Evolutionary conservation across 2,329 filamentous ascomycete genomes (phyloP).

Genomic region (Monilinia vaccinii-corymbosi): DNA sequence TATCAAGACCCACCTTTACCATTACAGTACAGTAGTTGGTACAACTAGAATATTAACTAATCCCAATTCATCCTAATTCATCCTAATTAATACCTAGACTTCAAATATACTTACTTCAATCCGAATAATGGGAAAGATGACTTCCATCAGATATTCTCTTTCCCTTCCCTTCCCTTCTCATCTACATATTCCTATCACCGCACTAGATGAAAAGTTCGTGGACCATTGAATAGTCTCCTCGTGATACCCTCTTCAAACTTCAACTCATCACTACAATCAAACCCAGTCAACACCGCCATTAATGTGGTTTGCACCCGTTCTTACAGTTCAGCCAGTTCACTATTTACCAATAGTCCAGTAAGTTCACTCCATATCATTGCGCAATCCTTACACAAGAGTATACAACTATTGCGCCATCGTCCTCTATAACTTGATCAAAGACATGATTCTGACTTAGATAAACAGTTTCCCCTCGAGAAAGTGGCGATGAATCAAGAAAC

Average conservation of each 20-base stretch:
- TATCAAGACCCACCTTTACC: no score
- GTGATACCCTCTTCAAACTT: background rate
- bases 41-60: no score
- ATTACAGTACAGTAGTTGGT: no score
- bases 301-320: background rate
- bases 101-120: no score
- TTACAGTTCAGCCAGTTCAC: background rate
- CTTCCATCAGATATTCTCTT: background rate
- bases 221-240: background rate
- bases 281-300: conserved; percentile 1
- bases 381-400: background rate
- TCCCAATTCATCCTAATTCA: no score
- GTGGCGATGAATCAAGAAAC: conserved; percentile 4
- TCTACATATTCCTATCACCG: no score
- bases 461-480: conserved; percentile 6
- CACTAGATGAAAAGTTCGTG: no score
- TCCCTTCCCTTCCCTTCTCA: background rate
- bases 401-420: background rate
- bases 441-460: background rate
- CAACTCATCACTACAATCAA: background rate
- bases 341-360: conserved; percentile 10
- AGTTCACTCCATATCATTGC: background rate
- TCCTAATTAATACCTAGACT: no score
- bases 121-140: no score
- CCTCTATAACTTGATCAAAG: background rate